Evolutionary conservation across 2,329 filamentous ascomycete genomes (phyloP), one percentile per base, ranked within the genome.

Genomic region (Cladobotryum mycophilum): DNA sequence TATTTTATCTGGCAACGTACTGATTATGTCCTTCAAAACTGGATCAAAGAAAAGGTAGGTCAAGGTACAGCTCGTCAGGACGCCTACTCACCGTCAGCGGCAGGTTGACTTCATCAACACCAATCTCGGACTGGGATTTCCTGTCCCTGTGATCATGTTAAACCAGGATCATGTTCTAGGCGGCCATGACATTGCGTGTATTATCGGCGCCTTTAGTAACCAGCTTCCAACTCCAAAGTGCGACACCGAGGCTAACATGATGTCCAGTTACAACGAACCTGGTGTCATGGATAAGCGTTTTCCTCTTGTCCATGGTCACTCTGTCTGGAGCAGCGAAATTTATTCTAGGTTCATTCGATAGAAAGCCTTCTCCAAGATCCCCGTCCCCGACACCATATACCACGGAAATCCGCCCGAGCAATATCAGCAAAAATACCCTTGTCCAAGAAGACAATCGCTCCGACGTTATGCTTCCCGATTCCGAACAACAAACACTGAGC

Each of bases 61-160:
- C 5, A 11, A 15, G 5, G 8, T 41, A n/a, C 40, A 15, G 13
- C 17, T n/a, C 8, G 20, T 41, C 18, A 30, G 12, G 17, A 12
- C 36, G 40, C 36, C 34, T 47, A 41, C 51, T 52, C 41, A 52
- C 15, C 25, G 3, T 11, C 4, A n/a, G 13, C n/a, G 36, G 1
- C 45, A 79, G 75, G 67, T 76, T 18, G 69, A 78, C 44, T 68
- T 78, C 9, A 67, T 79, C 48, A 79, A 79, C 55, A 61, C 68
- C 3, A 73, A 79, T 58, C 70, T 79, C 55, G 75, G 76, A 0
- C 59, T 78, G 5, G 76, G 73, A 3, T 79, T 79, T 55, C 71
- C 73, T 0, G 67, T 78, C 2, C 76, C 76, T 0, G 68, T 79
- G 2, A 62, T 77, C 2, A 72, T 73, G 65, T 67, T 78, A 13